phyloP scores from a whole-genome alignment of 306 rosid species.

The Ormosia semicastrata region DNA sequence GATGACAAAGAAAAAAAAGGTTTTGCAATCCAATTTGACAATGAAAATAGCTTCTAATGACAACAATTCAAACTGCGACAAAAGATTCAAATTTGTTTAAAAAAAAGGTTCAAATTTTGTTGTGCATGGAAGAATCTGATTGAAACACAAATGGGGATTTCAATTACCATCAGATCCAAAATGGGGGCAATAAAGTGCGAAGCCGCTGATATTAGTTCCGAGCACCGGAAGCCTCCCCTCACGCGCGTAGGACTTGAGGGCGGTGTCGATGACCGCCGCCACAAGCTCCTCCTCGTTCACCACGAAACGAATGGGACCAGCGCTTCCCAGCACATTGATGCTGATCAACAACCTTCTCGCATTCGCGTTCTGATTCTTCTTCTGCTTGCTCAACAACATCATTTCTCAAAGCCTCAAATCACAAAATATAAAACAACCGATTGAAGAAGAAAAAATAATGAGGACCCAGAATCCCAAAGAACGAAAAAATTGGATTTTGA shows the following conservation, averaged over 20 bases:
- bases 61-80: neutral
- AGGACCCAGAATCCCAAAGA: neutral
- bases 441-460: neutral
- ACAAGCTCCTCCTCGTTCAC: constrained; percentile 72
- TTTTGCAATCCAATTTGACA: neutral
- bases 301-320: constrained; percentile 93
- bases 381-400: constrained; percentile 81
- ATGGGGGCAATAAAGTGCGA: constrained; percentile 70
- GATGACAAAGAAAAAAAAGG: too few relatives aligned
- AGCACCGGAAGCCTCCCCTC: constrained; percentile 91
- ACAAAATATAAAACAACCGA: neutral
- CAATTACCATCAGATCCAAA: constrained; percentile 70
- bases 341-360: constrained; percentile 70
- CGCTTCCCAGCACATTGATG: constrained; percentile 84
- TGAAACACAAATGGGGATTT: neutral
- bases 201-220: constrained; percentile 50
- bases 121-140: neutral
- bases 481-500: too few relatives aligned
- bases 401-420: neutral
- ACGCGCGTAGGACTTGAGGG: constrained; percentile 85
- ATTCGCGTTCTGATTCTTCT: constrained; percentile 67
- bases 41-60: neutral
- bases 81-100: neutral
- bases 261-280: constrained; percentile 73
- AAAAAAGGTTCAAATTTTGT: neutral